Evolutionary conservation across 2,329 filamentous ascomycete genomes (phyloP).

Genomic region (Diaporthe velutina): DNA sequence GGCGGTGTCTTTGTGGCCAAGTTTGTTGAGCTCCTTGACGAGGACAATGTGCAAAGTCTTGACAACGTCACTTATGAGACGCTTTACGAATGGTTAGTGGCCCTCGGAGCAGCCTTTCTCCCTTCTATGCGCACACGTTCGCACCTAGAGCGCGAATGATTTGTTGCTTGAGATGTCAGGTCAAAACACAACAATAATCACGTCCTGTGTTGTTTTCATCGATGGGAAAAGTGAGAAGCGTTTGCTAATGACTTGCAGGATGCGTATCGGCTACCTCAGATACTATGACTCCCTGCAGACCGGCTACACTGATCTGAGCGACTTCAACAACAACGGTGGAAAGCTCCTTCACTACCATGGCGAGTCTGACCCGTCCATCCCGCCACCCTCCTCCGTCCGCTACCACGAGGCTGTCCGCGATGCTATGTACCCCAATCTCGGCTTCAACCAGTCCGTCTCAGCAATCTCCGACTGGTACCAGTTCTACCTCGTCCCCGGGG

Average conservation of each 20-base stretch:
- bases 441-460: slow-evolving; percentile 52
- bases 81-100: slow-evolving; percentile 59
- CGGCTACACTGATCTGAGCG: slow-evolving; percentile 64
- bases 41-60: slow-evolving; percentile 45
- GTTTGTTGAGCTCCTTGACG: slow-evolving; percentile 35
- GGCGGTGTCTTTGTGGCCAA: slow-evolving; percentile 38
- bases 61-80: slow-evolving; percentile 68
- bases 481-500: slow-evolving; percentile 67
- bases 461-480: slow-evolving; percentile 66
- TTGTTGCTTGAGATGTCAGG: not conserved
- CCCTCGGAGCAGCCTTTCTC: not conserved
- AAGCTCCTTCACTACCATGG: slow-evolving; percentile 72
- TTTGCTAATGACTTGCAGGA: slow-evolving; percentile 53
- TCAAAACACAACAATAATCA: not conserved
- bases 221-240: not conserved
- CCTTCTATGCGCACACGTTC: not conserved
- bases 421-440: slow-evolving; percentile 60
- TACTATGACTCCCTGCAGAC: slow-evolving; percentile 67
- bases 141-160: too few relatives aligned
- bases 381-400: slow-evolving; percentile 65
- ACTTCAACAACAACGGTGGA: slow-evolving; percentile 62
- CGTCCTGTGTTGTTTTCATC: not conserved
- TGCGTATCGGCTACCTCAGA: slow-evolving; percentile 59
- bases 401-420: slow-evolving; percentile 67
- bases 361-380: slow-evolving; percentile 66